Evolutionary conservation across 2,329 filamentous ascomycete species (phyloP).

Genomic region (Penicillium digitatum): DNA sequence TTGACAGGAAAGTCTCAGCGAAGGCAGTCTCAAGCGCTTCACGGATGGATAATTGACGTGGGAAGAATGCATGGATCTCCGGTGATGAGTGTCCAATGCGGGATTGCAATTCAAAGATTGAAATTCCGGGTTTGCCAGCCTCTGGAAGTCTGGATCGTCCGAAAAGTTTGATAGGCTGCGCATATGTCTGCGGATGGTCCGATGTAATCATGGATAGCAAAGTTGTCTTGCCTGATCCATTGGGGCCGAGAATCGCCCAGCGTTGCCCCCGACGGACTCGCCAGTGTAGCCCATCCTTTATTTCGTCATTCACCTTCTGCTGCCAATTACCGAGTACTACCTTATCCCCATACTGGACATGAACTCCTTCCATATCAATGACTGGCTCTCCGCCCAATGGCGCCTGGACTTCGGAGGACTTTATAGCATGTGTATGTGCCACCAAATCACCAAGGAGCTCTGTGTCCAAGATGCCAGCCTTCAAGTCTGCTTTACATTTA

Average conservation of each 20-base stretch:
- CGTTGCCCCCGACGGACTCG: slow-evolving; percentile 76
- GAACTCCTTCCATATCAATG: slow-evolving; percentile 82
- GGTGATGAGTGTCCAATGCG: slow-evolving; percentile 91
- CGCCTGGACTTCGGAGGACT: background rate
- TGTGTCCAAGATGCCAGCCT: slow-evolving; percentile 23
- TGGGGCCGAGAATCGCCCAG: slow-evolving; percentile 90
- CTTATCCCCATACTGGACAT: slow-evolving; percentile 74
- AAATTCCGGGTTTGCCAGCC: slow-evolving; percentile 67
- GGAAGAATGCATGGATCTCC: slow-evolving; percentile 91
- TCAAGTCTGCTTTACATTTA: slow-evolving; percentile 14
- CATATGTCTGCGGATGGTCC: slow-evolving; percentile 92
- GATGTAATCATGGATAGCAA: slow-evolving; percentile 88
- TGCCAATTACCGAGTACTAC: slow-evolving; percentile 77
- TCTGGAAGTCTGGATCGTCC: slow-evolving; percentile 75
- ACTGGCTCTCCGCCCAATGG: slow-evolving; percentile 59
- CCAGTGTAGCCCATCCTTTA: slow-evolving; percentile 69
- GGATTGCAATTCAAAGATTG: slow-evolving; percentile 86
- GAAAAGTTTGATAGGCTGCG: slow-evolving; percentile 80
- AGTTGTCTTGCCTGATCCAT: slow-evolving; percentile 93
- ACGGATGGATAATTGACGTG: slow-evolving; percentile 67
- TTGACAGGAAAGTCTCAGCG: slow-evolving; percentile 78
- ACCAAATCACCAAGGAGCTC: slow-evolving; percentile 26
- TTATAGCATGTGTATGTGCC: background rate
- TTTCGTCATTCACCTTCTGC: slow-evolving; percentile 51
- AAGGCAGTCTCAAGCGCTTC: slow-evolving; percentile 79